Evolutionary conservation across 169 alveolate species (phyloP).

Genomic region (Plasmodium blacklocki): DNA sequence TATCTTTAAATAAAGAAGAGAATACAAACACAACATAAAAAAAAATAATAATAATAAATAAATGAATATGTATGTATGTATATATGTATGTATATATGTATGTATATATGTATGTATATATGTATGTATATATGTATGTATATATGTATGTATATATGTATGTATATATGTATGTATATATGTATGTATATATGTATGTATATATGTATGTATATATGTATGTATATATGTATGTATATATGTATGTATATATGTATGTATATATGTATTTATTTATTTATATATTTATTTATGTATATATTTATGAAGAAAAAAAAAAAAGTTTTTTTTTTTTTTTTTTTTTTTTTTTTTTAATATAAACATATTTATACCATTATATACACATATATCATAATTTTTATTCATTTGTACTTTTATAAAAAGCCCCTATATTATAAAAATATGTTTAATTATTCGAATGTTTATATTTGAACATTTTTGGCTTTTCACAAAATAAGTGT

Average conservation of each 20-base stretch:
- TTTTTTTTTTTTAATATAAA: neutral
- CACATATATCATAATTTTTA: neutral
- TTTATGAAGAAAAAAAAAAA: neutral
- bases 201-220: neutral
- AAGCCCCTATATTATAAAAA: neutral
- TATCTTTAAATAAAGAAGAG: slow-evolving; percentile 14
- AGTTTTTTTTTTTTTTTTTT: neutral
- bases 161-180: neutral
- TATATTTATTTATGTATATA: neutral
- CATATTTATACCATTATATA: neutral
- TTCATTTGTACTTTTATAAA: neutral
- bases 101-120: neutral
- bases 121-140: neutral
- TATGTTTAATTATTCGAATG: too few relatives aligned
- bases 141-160: neutral
- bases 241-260: neutral
- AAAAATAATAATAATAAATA: neutral
- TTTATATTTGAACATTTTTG: too few relatives aligned
- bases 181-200: neutral
- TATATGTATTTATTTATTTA: too few relatives aligned
- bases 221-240: neutral
- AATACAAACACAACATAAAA: slow-evolving; percentile 19
- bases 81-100: neutral
- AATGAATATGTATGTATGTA: neutral
- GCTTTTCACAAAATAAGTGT: neutral